Evolutionary conservation across 2,329 filamentous ascomycete species (phyloP).

Genomic region (Botryotinia calthae): DNA sequence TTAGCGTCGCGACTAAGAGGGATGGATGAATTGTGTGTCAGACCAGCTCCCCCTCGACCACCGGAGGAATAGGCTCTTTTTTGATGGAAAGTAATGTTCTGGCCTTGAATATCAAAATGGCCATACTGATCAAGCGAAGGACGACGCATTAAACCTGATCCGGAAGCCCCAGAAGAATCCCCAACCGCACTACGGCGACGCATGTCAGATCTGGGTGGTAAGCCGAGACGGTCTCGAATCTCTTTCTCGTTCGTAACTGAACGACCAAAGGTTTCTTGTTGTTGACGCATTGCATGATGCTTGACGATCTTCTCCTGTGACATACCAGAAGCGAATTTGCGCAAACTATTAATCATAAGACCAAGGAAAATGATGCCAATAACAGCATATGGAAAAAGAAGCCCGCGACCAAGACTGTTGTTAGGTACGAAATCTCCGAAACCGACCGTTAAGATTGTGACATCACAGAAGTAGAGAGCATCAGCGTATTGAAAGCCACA

Average conservation of each 20-base stretch:
- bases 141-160: slow-evolving; percentile 33
- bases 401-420: slow-evolving; percentile 52
- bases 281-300: slow-evolving; percentile 54
- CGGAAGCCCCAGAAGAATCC: slow-evolving; percentile 29
- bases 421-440: slow-evolving; percentile 61
- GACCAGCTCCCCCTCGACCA: slow-evolving; percentile 35
- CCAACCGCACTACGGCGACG: slow-evolving; percentile 21
- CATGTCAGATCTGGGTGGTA: slow-evolving; percentile 32
- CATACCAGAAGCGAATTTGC: slow-evolving; percentile 58
- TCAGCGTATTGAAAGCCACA: slow-evolving; percentile 60
- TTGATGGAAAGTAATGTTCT: slow-evolving; percentile 40
- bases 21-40: slow-evolving; percentile 20
- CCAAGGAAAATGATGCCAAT: slow-evolving; percentile 68
- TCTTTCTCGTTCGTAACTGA: slow-evolving; percentile 53
- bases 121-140: slow-evolving; percentile 39
- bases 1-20: slow-evolving; percentile 34
- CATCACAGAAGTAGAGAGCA: slow-evolving; percentile 59
- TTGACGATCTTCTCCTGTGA: slow-evolving; percentile 61
- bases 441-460: slow-evolving; percentile 59
- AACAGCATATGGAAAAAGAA: slow-evolving; percentile 66
- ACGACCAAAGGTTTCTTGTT: slow-evolving; percentile 52
- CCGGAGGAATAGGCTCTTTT: slow-evolving; percentile 27
- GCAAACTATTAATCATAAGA: slow-evolving; percentile 64
- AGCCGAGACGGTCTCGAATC: slow-evolving; percentile 42
- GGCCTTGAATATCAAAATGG: slow-evolving; percentile 39